Percentiles rank a stretch among this genome's conserved stretches.
phyloP scores from a whole-genome alignment of 441 rosid species.

The Gossypium trilobum region DNA sequence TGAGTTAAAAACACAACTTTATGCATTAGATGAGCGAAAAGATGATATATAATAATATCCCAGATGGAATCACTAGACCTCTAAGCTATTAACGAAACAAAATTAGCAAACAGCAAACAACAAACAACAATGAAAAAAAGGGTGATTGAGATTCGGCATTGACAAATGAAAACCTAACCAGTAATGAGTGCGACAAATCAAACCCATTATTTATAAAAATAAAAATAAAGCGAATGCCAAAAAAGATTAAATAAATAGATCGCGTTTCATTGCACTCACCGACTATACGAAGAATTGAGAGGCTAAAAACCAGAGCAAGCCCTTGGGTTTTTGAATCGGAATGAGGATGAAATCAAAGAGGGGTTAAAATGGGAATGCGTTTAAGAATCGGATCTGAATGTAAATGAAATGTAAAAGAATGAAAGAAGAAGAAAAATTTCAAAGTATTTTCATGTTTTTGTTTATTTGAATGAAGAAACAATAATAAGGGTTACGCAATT shows the following conservation, averaged over 20 bases:
- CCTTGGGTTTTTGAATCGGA: not conserved
- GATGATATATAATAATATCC: not conserved
- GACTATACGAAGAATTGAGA: not conserved
- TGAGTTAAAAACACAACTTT: not conserved
- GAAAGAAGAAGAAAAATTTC: not conserved
- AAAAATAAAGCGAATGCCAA: not conserved
- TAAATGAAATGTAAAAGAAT: not conserved
- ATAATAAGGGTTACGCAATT: not conserved
- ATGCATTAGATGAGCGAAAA: not conserved
- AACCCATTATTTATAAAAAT: not conserved
- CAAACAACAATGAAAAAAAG: not conserved
- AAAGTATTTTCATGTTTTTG: not conserved
- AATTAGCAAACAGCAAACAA: not conserved
- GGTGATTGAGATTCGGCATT: not conserved
- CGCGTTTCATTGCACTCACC: slow-evolving; percentile 2
- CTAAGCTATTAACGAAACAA: not conserved
- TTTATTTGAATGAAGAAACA: not conserved
- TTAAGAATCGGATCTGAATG: not conserved
- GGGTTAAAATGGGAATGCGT: not conserved
- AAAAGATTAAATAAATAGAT: not conserved
- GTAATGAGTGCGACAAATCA: not conserved
- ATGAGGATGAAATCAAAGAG: not conserved
- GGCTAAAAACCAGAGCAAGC: not conserved
- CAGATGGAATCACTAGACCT: not conserved
- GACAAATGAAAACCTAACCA: not conserved